These are phyloP conservation scores for Basidiobolus heterosporus DNA, from an alignment of 371 early-diverging fungal genomes.

Conservation along the genomic window DNA sequence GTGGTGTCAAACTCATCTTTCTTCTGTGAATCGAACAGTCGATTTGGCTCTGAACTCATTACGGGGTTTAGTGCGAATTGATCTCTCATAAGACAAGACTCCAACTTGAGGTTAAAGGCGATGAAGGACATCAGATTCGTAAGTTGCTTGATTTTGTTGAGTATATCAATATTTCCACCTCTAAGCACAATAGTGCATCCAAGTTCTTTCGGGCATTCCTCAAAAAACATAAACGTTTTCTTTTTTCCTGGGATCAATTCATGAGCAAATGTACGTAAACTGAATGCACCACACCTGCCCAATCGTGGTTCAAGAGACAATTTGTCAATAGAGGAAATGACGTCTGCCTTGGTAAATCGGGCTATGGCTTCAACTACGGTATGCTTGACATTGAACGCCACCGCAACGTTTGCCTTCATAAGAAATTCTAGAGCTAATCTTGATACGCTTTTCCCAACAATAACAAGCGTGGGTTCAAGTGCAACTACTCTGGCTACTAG, in stretches of 20 bases:
- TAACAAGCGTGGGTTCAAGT: conserved; percentile 57
- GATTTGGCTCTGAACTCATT: too few species aligned
- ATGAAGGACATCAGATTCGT: conserved; percentile 62
- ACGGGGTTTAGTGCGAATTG: conserved; percentile 30
- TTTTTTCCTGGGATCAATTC: conserved; percentile 50
- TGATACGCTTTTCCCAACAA: conserved; percentile 60
- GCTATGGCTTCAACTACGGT: conserved; percentile 64
- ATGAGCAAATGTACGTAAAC: conserved; percentile 58
- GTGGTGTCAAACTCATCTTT: neutral
- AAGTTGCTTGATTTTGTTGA: conserved; percentile 56
- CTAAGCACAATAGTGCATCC: conserved; percentile 79
- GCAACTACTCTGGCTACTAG: conserved; percentile 57
- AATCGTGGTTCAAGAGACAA: conserved; percentile 41
- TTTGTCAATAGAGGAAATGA: conserved; percentile 62
- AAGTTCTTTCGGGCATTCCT: conserved; percentile 55
- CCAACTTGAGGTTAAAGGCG: conserved; percentile 64
- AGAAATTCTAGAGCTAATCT: conserved; percentile 66
- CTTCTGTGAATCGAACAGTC: too few species aligned
- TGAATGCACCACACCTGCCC: conserved; percentile 61
- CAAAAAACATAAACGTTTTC: conserved; percentile 73
- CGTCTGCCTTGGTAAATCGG: conserved; percentile 63
- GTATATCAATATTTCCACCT: conserved; percentile 42
- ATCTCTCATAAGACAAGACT: conserved; percentile 59
- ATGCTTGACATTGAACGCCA: conserved; percentile 67
- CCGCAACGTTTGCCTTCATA: conserved; percentile 52